Conservation (phyloP, 345 rosid genomes). For the Eucalyptus urophylla region DNA sequence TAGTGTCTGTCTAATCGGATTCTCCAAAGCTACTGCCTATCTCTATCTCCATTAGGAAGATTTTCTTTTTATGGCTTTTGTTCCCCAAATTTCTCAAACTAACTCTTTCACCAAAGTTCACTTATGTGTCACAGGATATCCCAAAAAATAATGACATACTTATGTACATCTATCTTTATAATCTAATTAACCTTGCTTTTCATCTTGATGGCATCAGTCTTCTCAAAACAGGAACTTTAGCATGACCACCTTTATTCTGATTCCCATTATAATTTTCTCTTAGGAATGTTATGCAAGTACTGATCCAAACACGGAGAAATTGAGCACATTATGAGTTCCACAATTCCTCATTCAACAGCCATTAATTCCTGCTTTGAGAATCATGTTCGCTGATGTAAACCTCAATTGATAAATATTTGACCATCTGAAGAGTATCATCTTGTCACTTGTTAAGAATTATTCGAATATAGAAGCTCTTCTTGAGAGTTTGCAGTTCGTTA, state of each 20-base stretch:
- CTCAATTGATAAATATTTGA: neutral
- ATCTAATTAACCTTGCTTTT: neutral
- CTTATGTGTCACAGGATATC: neutral
- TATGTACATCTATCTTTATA: neutral
- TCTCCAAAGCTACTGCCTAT: neutral
- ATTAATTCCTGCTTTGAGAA: neutral
- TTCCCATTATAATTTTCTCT: neutral
- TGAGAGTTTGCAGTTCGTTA: neutral
- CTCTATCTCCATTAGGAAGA: neutral
- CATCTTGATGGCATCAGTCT: neutral
- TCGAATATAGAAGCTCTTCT: neutral
- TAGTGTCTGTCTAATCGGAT: neutral
- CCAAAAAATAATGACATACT: neutral
- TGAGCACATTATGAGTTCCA: neutral
- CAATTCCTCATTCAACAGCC: neutral
- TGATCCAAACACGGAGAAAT: neutral
- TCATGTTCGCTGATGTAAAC: neutral
- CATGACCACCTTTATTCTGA: neutral
- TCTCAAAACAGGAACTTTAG: neutral
- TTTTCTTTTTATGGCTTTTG: neutral
- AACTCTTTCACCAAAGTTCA: neutral
- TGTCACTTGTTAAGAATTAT: neutral
- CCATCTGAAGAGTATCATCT: neutral
- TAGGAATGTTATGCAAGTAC: neutral
- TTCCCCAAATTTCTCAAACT: neutral